phyloP scores from a whole-genome alignment of 345 rosid genomes.

The Viola odorata region DNA sequence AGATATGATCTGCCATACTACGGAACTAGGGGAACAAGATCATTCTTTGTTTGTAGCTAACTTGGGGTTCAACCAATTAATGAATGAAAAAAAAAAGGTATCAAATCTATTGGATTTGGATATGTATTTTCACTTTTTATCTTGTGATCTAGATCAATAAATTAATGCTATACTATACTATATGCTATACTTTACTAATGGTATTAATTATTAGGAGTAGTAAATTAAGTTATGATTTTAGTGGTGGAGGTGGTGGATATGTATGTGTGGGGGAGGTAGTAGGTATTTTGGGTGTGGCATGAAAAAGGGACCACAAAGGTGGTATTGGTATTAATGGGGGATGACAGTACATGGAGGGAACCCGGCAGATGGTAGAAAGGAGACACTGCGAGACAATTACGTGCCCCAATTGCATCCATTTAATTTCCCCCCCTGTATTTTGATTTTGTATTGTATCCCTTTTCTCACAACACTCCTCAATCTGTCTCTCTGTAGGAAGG shows the following conservation, averaged over 20 bases:
- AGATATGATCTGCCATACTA: too few relatives aligned
- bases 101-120: not conserved
- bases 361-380: constrained; percentile 55
- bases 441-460: constrained; percentile 24
- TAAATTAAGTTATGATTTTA: constrained; percentile 18
- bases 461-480: constrained; percentile 36
- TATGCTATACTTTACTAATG: not conserved
- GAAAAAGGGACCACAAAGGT: constrained; percentile 43
- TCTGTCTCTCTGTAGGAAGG: constrained; percentile 44
- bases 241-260: constrained; percentile 9
- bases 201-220: not conserved
- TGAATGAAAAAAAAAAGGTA: not conserved
- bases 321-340: constrained; percentile 11
- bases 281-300: constrained; percentile 5
- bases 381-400: constrained; percentile 32
- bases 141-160: too few relatives aligned
- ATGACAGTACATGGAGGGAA: constrained; percentile 14
- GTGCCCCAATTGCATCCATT: constrained; percentile 57
- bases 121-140: too few relatives aligned
- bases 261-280: too few relatives aligned
- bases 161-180: too few relatives aligned
- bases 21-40: constrained; percentile 4
- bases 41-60: constrained; percentile 5
- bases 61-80: not conserved
- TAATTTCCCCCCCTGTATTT: constrained; percentile 8